Percentiles rank a stretch among this genome's conserved stretches.
phyloP scores from a whole-genome alignment of 768 basidiomycete genomes.

The Aureoboletus auriporus region DNA sequence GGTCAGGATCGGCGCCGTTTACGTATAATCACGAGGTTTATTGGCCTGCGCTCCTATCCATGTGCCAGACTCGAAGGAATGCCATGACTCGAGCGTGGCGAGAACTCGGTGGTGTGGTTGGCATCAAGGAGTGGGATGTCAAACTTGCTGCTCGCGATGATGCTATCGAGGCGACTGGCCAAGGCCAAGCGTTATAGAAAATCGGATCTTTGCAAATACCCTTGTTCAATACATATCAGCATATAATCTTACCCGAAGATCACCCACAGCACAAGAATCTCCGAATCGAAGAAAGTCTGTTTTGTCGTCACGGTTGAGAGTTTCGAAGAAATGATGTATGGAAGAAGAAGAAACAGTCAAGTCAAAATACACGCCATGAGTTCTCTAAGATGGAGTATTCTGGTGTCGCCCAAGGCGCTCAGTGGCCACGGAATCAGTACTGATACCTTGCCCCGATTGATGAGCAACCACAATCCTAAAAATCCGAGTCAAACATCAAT shows the following conservation, averaged over 20 bases:
- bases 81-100: conserved; percentile 58
- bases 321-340: no score
- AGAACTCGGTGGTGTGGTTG: conserved; percentile 61
- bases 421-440: conserved; percentile 78
- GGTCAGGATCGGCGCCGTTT: conserved; percentile 66
- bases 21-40: conserved; percentile 72
- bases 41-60: conserved; percentile 60
- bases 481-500: conserved; percentile 42
- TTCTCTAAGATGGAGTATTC: conserved; percentile 30
- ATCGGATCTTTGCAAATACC: neutral
- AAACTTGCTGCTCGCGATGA: conserved; percentile 38
- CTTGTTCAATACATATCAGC: neutral
- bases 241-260: no score
- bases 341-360: neutral
- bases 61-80: conserved; percentile 49
- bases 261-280: no score
- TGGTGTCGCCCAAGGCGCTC: conserved; percentile 44
- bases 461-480: conserved; percentile 79
- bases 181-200: conserved; percentile 11
- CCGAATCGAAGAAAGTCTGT: neutral
- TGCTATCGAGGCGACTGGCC: neutral
- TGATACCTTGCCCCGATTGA: conserved; percentile 91
- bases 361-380: conserved; percentile 5
- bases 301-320: conserved; percentile 20
- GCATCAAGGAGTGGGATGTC: conserved; percentile 77